phyloP scores from a whole-genome alignment of 257 asterid species.

The Lantana camara region DNA sequence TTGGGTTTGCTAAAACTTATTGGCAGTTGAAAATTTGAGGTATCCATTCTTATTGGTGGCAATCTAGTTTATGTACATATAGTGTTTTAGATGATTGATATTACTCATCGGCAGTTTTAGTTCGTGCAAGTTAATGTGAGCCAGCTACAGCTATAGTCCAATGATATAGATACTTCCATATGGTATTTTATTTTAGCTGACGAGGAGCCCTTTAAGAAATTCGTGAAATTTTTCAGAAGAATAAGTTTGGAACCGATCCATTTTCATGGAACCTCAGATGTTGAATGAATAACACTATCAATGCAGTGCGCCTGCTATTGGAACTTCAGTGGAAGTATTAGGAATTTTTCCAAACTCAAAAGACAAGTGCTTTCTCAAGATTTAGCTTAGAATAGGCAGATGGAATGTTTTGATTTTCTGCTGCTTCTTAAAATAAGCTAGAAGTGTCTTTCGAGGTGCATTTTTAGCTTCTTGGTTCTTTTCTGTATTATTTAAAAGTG shows the following conservation, averaged over 20 bases:
- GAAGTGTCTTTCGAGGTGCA: too few relatives aligned
- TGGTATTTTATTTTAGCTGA: not conserved
- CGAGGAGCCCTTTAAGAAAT: slow-evolving; percentile 3
- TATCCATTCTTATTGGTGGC: not conserved
- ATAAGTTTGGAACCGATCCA: not conserved
- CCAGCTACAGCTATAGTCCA: not conserved
- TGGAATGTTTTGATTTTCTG: too few relatives aligned
- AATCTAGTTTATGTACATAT: not conserved
- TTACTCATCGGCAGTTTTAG: too few relatives aligned
- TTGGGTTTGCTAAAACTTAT: not conserved
- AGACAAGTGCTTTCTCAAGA: too few relatives aligned
- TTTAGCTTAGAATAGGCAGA: too few relatives aligned
- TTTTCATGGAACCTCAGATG: too few relatives aligned
- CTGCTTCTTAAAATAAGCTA: too few relatives aligned
- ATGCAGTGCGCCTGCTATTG: not conserved
- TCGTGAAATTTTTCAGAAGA: not conserved
- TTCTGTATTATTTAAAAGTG: too few relatives aligned
- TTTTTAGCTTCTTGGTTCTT: too few relatives aligned
- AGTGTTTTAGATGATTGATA: not conserved
- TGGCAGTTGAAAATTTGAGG: not conserved
- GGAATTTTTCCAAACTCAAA: too few relatives aligned
- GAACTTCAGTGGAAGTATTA: not conserved
- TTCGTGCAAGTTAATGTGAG: too few relatives aligned
- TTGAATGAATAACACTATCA: not conserved
- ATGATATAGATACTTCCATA: not conserved